Conservation (phyloP, 2,329 filamentous ascomycete species). For the Massarina eburnea region DNA sequence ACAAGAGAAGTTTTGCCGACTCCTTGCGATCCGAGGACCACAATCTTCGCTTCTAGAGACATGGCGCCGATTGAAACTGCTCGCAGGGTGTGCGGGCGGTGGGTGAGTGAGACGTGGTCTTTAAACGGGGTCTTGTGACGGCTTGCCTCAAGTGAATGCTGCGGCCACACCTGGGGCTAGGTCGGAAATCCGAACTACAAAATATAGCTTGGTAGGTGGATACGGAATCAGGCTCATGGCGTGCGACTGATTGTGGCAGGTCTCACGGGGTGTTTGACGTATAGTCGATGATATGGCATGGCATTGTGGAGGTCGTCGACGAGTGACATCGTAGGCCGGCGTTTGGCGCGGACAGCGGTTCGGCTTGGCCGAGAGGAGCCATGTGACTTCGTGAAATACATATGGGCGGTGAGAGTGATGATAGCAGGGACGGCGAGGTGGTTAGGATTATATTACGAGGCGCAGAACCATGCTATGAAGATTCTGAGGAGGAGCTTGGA, state of each 20-base stretch:
- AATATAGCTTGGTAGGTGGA: conserved; percentile 20
- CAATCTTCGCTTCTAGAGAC: conserved; percentile 74
- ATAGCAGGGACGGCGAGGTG: neutral
- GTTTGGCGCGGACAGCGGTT: conserved; percentile 31
- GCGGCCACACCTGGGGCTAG: conserved; percentile 8
- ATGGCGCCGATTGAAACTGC: conserved; percentile 13
- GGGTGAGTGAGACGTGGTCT: conserved; percentile 1
- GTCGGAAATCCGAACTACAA: conserved; percentile 14
- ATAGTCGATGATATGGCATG: conserved; percentile 23
- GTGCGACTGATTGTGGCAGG: conserved; percentile 17
- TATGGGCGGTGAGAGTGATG: neutral
- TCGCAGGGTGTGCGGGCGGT: neutral
- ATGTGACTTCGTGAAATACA: conserved; percentile 26
- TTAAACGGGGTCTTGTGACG: neutral
- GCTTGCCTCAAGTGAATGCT: conserved; percentile 5
- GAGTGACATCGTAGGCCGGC: neutral
- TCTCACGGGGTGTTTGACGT: conserved; percentile 11
- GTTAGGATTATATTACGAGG: neutral
- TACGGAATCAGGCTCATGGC: conserved; percentile 34
- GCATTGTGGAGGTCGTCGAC: neutral
- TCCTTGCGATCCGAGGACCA: conserved; percentile 76
- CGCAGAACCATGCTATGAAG: neutral
- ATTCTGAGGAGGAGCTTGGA: neutral
- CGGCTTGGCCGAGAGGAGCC: conserved; percentile 28
- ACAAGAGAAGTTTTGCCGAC: conserved; percentile 80